Evolutionary conservation across 352 stramenopile species (phyloP).

Genomic region (Phytophthora hybrid): DNA sequence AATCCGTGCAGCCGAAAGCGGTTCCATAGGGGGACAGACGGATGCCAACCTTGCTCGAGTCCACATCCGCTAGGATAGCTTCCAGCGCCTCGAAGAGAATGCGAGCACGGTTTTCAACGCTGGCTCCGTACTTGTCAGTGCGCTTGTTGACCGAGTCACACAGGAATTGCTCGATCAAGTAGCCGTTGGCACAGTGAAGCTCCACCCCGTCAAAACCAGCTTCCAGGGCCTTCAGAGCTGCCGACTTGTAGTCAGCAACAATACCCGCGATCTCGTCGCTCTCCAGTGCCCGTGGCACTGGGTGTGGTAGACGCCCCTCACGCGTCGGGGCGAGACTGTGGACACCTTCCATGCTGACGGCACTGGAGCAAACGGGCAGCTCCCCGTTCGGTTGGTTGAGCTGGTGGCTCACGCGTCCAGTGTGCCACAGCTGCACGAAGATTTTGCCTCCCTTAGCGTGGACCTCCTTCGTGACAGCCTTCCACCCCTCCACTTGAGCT

Average conservation of each 20-base stretch:
- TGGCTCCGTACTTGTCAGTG: conserved; percentile 82
- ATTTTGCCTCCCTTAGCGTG: conserved; percentile 22
- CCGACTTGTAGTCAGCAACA: conserved; percentile 69
- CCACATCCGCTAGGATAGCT: conserved; percentile 23
- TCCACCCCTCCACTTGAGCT: conserved; percentile 44
- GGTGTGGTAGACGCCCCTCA: conserved; percentile 32
- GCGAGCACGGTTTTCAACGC: conserved; percentile 71
- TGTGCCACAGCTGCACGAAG: conserved; percentile 22
- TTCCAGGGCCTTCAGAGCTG: conserved; percentile 54
- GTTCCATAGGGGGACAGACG: conserved; percentile 33
- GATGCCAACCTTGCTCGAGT: conserved; percentile 28
- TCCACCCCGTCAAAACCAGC: conserved; percentile 93
- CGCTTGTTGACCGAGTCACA: conserved; percentile 70
- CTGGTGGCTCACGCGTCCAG: conserved; percentile 11
- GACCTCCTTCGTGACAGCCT: conserved; percentile 40
- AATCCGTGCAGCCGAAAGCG: conserved; percentile 37
- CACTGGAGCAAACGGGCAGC: conserved; percentile 13
- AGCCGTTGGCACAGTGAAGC: conserved; percentile 89
- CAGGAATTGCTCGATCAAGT: conserved; percentile 91
- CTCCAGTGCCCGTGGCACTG: conserved; percentile 62
- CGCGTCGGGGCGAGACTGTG: conserved; percentile 3
- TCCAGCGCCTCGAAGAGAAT: conserved; percentile 74
- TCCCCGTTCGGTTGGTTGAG: conserved; percentile 11
- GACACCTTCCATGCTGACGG: conserved; percentile 3
- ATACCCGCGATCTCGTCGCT: conserved; percentile 69